These are phyloP conservation scores for Paecilomyces dactylethromorphus DNA, from an alignment of 2,329 filamentous ascomycete genomes.

Conservation along the genomic window DNA sequence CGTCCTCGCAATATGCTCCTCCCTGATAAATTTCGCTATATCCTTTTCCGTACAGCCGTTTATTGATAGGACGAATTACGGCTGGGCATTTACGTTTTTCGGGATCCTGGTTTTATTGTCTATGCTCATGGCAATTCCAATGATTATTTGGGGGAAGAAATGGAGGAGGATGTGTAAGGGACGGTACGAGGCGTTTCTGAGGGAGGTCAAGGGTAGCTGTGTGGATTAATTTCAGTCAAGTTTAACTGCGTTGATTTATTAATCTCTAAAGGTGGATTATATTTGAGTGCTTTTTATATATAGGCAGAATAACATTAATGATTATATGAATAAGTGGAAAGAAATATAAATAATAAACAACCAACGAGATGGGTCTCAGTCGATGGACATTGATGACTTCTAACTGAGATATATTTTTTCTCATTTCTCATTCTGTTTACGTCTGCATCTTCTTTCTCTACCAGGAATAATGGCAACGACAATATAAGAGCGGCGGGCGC, in stretches of 20 bases:
- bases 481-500: too few species aligned
- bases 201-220: not conserved
- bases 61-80: slow-evolving; percentile 28
- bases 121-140: slow-evolving; percentile 14
- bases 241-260: not conserved
- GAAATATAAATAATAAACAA: too few species aligned
- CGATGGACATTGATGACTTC: too few species aligned
- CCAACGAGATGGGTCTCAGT: too few species aligned
- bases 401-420: too few species aligned
- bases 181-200: not conserved
- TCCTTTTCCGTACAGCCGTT: slow-evolving; percentile 35
- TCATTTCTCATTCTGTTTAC: too few species aligned
- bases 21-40: slow-evolving; percentile 28
- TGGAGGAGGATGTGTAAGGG: slow-evolving; percentile 18
- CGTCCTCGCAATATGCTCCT: slow-evolving; percentile 30
- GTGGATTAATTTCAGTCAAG: not conserved
- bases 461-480: too few species aligned
- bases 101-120: slow-evolving; percentile 23
- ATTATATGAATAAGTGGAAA: too few species aligned
- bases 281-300: too few species aligned
- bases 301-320: too few species aligned
- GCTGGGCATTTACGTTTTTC: slow-evolving; percentile 28
- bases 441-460: too few species aligned
- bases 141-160: slow-evolving; percentile 26
- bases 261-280: too few species aligned